Evolutionary conservation across 2,329 filamentous ascomycete species (phyloP), one percentile per base, ranked within the genome.

Genomic region (Penicillium sp.): DNA sequence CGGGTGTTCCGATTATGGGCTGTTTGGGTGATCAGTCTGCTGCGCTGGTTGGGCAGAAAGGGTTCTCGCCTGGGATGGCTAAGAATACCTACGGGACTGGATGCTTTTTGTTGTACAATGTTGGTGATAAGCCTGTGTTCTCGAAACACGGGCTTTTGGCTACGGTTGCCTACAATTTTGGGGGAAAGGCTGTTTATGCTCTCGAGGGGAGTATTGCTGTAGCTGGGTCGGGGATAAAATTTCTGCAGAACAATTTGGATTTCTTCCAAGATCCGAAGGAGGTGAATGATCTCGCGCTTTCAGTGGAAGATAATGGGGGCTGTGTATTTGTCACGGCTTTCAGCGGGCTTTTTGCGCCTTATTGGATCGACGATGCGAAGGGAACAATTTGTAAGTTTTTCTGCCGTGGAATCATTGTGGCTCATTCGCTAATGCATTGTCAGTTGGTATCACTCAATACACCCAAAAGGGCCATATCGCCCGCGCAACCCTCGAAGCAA

Each of bases 81-180:
- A 96, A 96, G 81, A 96, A 95, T 75, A 96, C 91, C 0, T 96
- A 96, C 71, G 91, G 91, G 39, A 96, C 91, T 0, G 91, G 91
- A 43, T 95, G 90, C 72, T 96, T 96, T 79, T 79, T 96, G 63
- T 83, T 96, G 4, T 96, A 95, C 78, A 96, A 96, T 68, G 90
- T 96, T 33, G 92, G 92, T 52, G 83, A 87, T 42, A 87, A 91
- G 73, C 92, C 92, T 7, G 90, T 96, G 53, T 89, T 96, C 57
- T 96, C 92, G 11, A 88, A 84, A 58, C 88, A 91, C 56, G 92
- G 92, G 11, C 81, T 96, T 29, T 80, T 96, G 39, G 88, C 89
- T n/a, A 96, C 92, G 0, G 87, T 96, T 24, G 92, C 90, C 4
- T 96, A 92, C 74, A 87, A 96, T 71, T 89, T 96, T 71, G 87